Conservation (phyloP, 805 yeast species). For the Lipomyces mesembrius region DNA sequence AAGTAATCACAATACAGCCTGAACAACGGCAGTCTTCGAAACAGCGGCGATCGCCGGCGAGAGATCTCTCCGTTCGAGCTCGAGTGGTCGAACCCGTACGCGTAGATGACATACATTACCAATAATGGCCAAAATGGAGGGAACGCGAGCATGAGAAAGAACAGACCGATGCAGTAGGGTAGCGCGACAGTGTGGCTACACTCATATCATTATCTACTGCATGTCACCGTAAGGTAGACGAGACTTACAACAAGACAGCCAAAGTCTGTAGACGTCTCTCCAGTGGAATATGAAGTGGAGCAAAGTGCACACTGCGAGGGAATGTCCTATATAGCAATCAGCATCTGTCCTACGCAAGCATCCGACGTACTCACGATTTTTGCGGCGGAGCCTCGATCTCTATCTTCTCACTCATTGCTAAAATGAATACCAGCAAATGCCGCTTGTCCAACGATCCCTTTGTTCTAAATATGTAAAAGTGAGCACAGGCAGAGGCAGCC, state of each 20-base stretch:
- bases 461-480: not conserved
- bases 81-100: conserved; percentile 59
- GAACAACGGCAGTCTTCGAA: conserved; percentile 67
- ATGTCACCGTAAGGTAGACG: not conserved
- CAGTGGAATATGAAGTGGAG: conserved; percentile 62
- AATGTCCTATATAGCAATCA: conserved; percentile 4
- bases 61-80: conserved; percentile 75
- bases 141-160: conserved; percentile 61
- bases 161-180: conserved; percentile 41
- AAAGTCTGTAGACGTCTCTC: conserved; percentile 65
- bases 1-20: conserved; percentile 75
- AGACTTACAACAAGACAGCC: conserved; percentile 59
- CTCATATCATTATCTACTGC: not conserved
- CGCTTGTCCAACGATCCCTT: not conserved
- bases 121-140: conserved; percentile 71
- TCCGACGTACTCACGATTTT: not conserved
- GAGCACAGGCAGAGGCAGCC: not conserved
- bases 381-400: not conserved
- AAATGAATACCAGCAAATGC: not conserved
- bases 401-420: not conserved
- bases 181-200: conserved; percentile 31
- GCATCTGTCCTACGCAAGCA: not conserved
- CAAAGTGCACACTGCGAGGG: conserved; percentile 42
- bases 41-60: conserved; percentile 58
- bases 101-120: conserved; percentile 64